Base-by-base conservation (phyloP, 2,329 filamentous ascomycete species). In the Claviceps citrina region DNA sequence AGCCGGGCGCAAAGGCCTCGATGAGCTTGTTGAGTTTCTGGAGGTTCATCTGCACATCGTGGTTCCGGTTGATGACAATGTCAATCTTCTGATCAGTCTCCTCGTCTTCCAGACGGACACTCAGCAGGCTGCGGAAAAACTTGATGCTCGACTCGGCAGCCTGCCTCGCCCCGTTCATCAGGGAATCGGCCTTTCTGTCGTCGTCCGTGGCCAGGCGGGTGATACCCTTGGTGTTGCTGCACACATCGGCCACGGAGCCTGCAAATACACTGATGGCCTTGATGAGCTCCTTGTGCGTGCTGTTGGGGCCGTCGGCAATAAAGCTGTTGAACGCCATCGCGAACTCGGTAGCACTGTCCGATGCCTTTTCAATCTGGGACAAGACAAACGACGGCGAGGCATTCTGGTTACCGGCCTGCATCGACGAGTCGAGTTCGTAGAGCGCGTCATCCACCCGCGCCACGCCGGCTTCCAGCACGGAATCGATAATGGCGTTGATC, bases 331-430 rank as follows among this genome's bases (percentile, higher is more conserved):
- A 98, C 0, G 91, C 81, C 0, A 89, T 96, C 1, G 89, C 91
- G 61, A 98, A 98, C 57, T 98, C 91, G 61, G 93, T 96, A 10
- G 91, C 85, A 48, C 79, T 93, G 8, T 86, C 78, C 7, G 87
- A 91, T 0, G 91, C 87, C 66, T 96, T 98, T 58, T 98, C 91
- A 43, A 96, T 87, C 59, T 96, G 89, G 2, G 89, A 96, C 38
- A 98, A 70, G 10, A 98, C 87, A 56, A 93, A 96, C 1, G 89
- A 76, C 12, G 91, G 86, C 31, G 87, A 93, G 1, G 91, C 91
- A 54, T 93, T 98, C 64, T 96, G 91, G 65, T 98, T 98, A 60
- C 91, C 91, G 31, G 89, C 91, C 59, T 96, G 89, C 86, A 96
- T 96, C 16, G 83, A 83, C 16, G 91, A 96, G 61, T 98, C 91